Evolutionary conservation across 2,329 filamentous ascomycete species (phyloP).

Genomic region (Botrytis paeoniae): DNA sequence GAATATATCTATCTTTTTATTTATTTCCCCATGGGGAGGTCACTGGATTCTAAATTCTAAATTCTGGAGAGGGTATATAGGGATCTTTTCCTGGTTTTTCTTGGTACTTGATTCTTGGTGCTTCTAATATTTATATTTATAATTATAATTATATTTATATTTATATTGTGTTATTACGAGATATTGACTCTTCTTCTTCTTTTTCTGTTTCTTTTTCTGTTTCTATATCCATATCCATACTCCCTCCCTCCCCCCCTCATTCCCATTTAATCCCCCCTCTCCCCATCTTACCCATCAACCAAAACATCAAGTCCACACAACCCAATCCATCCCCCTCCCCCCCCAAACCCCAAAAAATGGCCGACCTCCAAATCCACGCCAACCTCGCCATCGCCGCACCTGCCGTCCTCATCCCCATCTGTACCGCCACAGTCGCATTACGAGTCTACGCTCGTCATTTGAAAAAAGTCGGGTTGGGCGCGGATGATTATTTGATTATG

Average conservation of each 20-base stretch:
- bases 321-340: too few relatives aligned
- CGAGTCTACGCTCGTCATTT: constrained; percentile 9
- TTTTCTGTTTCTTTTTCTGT: background rate
- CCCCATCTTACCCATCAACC: too few relatives aligned
- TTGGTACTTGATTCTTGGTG: background rate
- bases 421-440: background rate
- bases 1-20: background rate
- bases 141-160: too few relatives aligned
- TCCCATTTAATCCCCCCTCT: too few relatives aligned
- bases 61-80: background rate
- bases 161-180: background rate
- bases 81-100: too few relatives aligned
- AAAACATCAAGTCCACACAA: too few relatives aligned
- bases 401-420: constrained; percentile 10
- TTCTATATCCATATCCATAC: too few relatives aligned
- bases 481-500: constrained; percentile 19
- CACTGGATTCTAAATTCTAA: too few relatives aligned
- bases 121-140: background rate
- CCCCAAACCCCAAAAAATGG: background rate
- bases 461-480: constrained; percentile 8
- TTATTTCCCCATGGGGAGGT: background rate
- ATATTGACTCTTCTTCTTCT: background rate
- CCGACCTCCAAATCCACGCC: constrained; percentile 14
- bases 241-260: background rate
- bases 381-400: constrained; percentile 2